Conservation (phyloP, 768 basidiomycete species). For the Trametes villosa region DNA sequence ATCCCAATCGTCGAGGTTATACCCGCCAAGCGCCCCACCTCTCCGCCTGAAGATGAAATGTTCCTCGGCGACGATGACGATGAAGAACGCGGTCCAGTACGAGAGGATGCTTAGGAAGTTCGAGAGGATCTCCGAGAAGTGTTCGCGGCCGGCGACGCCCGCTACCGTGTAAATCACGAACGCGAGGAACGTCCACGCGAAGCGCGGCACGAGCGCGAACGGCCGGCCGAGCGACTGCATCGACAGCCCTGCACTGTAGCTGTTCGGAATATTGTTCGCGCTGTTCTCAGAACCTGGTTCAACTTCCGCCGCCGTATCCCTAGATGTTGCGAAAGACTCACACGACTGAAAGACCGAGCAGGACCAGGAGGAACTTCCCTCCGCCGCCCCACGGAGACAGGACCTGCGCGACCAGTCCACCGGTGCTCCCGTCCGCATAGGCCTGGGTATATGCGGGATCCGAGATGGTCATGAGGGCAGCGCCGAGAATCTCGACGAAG, state of each 20-base stretch:
- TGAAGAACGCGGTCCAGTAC: slow-evolving; percentile 59
- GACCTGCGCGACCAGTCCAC: slow-evolving; percentile 49
- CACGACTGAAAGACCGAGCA: slow-evolving; percentile 50
- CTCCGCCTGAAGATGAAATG: slow-evolving; percentile 54
- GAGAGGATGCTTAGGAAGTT: slow-evolving; percentile 44
- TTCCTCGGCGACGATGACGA: slow-evolving; percentile 50
- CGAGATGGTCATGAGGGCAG: slow-evolving; percentile 45
- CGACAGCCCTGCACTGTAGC: slow-evolving; percentile 51
- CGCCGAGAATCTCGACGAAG: slow-evolving; percentile 54
- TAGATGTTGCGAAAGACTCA: slow-evolving; percentile 6
- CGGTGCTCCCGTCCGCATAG: slow-evolving; percentile 44
- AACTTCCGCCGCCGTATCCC: slow-evolving; percentile 33
- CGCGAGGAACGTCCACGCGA: slow-evolving; percentile 42
- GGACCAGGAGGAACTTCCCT: slow-evolving; percentile 50
- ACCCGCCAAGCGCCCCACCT: slow-evolving; percentile 50
- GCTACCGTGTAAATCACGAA: slow-evolving; percentile 51
- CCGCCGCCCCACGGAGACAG: slow-evolving; percentile 44
- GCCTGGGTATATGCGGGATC: slow-evolving; percentile 42
- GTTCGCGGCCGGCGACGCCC: slow-evolving; percentile 50
- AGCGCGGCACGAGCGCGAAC: slow-evolving; percentile 47
- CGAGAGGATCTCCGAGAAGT: slow-evolving; percentile 48
- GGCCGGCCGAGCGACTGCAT: slow-evolving; percentile 47
- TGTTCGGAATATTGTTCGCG: slow-evolving; percentile 54
- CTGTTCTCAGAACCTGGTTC: slow-evolving; percentile 53
- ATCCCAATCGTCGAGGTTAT: slow-evolving; percentile 55